phyloP scores from a whole-genome alignment of 805 yeast species.

The Zygosaccharomyces bailii region DNA sequence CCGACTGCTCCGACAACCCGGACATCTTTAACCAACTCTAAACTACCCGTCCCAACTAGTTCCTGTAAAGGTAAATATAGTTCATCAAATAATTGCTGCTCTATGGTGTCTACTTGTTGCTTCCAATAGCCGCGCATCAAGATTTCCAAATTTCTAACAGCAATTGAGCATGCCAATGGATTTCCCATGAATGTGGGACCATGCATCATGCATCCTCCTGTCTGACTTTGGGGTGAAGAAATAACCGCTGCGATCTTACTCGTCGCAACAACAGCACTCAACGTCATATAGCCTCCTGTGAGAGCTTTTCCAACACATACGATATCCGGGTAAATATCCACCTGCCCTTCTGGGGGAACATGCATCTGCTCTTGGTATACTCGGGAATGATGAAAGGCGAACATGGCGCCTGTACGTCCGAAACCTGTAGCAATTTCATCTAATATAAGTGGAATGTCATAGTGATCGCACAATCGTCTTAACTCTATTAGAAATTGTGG shows the following conservation, averaged over 20 bases:
- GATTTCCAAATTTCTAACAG: constrained; percentile 26
- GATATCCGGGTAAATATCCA: constrained; percentile 28
- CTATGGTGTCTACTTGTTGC: constrained; percentile 20
- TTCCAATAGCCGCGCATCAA: constrained; percentile 25
- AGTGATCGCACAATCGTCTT: constrained; percentile 34
- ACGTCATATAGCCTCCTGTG: constrained; percentile 30
- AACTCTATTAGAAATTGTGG: constrained; percentile 35
- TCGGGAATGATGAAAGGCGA: constrained; percentile 37
- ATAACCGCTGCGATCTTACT: constrained; percentile 19
- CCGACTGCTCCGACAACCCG: constrained; percentile 28
- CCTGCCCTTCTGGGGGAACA: constrained; percentile 13
- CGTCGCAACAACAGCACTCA: constrained; percentile 26
- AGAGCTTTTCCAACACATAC: constrained; percentile 29
- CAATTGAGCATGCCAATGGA: constrained; percentile 30
- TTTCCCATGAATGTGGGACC: constrained; percentile 34
- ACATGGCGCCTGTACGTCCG: constrained; percentile 37
- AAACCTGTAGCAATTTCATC: constrained; percentile 41
- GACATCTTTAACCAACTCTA: constrained; percentile 17
- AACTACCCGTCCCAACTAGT: constrained; percentile 8
- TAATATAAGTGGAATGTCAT: constrained; percentile 34
- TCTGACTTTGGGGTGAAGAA: constrained; percentile 17
- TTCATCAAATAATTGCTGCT: constrained; percentile 18
- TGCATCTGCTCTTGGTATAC: constrained; percentile 14
- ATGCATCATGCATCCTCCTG: constrained; percentile 30
- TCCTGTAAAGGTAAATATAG: constrained; percentile 15